Percentiles rank a stretch among this genome's conserved stretches.
phyloP scores from a whole-genome alignment of 2,329 filamentous ascomycete genomes.

The Xylaria sp. region DNA sequence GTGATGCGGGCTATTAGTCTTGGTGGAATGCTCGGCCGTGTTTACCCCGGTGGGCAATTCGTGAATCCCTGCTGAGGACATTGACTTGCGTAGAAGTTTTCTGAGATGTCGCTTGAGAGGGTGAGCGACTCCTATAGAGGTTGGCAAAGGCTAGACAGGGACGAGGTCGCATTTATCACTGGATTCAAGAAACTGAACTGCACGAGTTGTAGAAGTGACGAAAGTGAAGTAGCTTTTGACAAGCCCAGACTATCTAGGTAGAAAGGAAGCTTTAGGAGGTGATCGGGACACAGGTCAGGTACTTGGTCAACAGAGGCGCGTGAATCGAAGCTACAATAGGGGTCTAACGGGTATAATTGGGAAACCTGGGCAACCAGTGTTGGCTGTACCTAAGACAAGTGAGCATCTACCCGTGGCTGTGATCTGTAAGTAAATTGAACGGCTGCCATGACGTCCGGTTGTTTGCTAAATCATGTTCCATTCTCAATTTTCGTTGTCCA shows the following conservation, averaged over 20 bases:
- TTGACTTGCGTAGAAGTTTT: neutral
- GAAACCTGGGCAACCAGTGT: neutral
- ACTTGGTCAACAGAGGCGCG: neutral
- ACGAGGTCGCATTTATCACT: neutral
- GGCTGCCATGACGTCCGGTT: neutral
- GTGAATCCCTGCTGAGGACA: neutral
- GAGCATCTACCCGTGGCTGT: constrained; percentile 9
- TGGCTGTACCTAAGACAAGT: neutral
- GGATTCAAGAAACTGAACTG: neutral
- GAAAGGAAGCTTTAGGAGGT: neutral
- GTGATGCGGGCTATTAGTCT: too few species aligned
- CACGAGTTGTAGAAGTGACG: neutral
- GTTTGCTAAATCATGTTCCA: constrained; percentile 3
- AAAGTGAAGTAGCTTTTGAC: neutral
- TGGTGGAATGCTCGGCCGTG: neutral
- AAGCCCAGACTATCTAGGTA: neutral
- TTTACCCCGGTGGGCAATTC: neutral
- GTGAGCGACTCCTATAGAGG: neutral
- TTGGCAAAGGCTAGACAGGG: neutral
- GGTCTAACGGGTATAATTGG: neutral
- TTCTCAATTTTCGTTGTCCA: neutral
- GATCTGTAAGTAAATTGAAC: neutral
- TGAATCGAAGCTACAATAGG: neutral
- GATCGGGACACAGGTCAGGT: too few species aligned
- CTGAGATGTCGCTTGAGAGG: neutral